These are phyloP conservation scores for Colletotrichum phormii DNA, from an alignment of 2,329 filamentous ascomycete genomes.

Conservation along the genomic window DNA sequence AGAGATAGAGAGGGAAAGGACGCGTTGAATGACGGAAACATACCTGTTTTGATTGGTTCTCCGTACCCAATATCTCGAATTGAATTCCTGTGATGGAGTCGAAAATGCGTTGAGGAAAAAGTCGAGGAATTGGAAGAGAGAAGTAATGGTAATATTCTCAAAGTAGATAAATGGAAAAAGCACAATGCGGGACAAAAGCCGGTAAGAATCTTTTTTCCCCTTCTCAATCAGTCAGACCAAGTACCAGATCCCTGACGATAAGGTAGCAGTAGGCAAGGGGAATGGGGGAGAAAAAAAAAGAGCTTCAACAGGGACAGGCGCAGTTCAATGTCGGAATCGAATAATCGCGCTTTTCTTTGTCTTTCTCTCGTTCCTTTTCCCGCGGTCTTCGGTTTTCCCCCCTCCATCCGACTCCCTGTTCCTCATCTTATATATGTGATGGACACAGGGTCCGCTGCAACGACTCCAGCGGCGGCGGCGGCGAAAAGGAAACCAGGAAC, in stretches of 20 bases:
- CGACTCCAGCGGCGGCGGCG: slow-evolving; percentile 1
- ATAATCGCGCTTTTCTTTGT: slow-evolving; percentile 23
- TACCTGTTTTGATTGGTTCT: background rate
- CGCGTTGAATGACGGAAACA: background rate
- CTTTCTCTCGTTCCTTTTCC: background rate
- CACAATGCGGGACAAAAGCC: slow-evolving; percentile 12
- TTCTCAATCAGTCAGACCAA: background rate
- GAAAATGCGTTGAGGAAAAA: slow-evolving; percentile 14
- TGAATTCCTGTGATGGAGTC: slow-evolving; percentile 1
- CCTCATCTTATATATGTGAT: slow-evolving; percentile 24
- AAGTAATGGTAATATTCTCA: background rate
- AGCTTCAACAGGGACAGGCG: slow-evolving; percentile 13
- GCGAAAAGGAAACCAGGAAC: background rate
- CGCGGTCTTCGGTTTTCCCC: background rate
- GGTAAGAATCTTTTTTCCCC: background rate
- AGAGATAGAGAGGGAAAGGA: background rate
- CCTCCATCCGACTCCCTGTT: slow-evolving; percentile 1
- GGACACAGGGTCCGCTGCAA: slow-evolving; percentile 14
- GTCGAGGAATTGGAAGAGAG: background rate
- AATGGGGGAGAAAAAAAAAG: background rate
- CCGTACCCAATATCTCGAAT: background rate
- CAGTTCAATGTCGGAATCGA: background rate
- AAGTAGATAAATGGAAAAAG: background rate
- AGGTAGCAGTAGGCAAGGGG: background rate
- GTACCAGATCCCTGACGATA: slow-evolving; percentile 16